Evolutionary conservation across 108 stramenopile species (phyloP).

Genomic region (Seminavis robusta): DNA sequence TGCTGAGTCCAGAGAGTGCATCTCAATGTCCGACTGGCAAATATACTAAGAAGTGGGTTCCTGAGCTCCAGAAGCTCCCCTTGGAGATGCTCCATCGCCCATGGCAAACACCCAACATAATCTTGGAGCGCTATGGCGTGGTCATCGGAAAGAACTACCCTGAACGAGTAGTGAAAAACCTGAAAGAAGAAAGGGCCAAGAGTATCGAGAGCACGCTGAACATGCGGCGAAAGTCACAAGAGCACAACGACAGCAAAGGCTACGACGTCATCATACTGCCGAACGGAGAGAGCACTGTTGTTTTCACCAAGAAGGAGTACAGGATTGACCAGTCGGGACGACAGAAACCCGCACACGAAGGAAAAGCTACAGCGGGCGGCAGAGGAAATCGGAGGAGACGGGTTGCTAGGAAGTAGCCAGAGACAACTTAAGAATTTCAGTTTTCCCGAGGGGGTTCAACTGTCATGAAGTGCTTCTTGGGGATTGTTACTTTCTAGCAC

Average conservation of each 20-base stretch:
- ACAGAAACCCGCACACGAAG: not conserved
- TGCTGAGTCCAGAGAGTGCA: slow-evolving; percentile 27
- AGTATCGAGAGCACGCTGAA: slow-evolving; percentile 25
- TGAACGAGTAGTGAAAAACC: slow-evolving; percentile 18
- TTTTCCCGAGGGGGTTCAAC: too few species aligned
- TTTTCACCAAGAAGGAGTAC: slow-evolving; percentile 43
- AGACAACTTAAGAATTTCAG: too few species aligned
- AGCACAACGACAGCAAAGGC: slow-evolving; percentile 17
- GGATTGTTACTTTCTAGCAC: too few species aligned
- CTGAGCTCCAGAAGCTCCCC: slow-evolving; percentile 26
- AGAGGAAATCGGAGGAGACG: too few species aligned
- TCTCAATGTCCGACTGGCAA: slow-evolving; percentile 40
- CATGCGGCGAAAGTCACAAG: slow-evolving; percentile 23
- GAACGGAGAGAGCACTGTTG: slow-evolving; percentile 22
- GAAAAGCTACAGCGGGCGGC: not conserved
- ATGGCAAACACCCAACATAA: slow-evolving; percentile 25
- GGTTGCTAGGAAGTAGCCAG: too few species aligned
- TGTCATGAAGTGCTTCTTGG: too few species aligned
- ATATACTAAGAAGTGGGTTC: slow-evolving; percentile 35
- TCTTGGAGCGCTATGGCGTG: slow-evolving; percentile 13
- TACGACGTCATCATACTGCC: slow-evolving; percentile 34
- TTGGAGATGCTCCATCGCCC: slow-evolving; percentile 23
- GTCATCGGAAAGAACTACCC: slow-evolving; percentile 28
- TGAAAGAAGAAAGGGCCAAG: slow-evolving; percentile 20
- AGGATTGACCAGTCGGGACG: slow-evolving; percentile 8